Evolutionary conservation across 176 grass and related monocot genomes (phyloP).

Genomic region (Avena sativa): DNA sequence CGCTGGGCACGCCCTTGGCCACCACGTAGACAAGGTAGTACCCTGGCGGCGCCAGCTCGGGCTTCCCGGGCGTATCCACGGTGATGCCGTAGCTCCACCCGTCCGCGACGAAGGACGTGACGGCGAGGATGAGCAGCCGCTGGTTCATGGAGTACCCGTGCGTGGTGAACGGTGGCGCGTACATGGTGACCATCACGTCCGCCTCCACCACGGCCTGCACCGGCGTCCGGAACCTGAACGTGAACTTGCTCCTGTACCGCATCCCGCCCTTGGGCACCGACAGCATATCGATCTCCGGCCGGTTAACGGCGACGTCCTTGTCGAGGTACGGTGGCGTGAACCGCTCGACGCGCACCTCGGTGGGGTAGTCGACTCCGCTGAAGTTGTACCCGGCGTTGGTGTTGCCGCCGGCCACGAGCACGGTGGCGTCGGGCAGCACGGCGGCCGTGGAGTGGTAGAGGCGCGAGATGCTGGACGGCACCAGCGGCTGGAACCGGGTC

Average conservation of each 20-base stretch:
- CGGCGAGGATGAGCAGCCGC: conserved; percentile 61
- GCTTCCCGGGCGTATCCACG: conserved; percentile 49
- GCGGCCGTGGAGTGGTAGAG: conserved; percentile 88
- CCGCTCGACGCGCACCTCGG: conserved; percentile 85
- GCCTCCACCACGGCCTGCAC: conserved; percentile 21
- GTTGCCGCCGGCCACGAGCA: conserved; percentile 88
- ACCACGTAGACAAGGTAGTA: conserved; percentile 78
- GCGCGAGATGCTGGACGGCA: conserved; percentile 52
- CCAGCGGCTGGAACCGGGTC: conserved; percentile 59
- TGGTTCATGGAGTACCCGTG: conserved; percentile 52
- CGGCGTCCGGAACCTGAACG: conserved; percentile 48
- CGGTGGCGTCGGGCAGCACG: conserved; percentile 78
- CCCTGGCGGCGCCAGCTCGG: conserved; percentile 65
- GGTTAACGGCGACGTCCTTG: neutral
- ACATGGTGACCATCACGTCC: conserved; percentile 80
- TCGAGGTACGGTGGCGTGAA: conserved; percentile 78
- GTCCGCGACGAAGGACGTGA: conserved; percentile 29
- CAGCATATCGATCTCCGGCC: conserved; percentile 46
- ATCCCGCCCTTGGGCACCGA: conserved; percentile 30
- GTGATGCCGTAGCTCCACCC: conserved; percentile 26
- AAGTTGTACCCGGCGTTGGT: conserved; percentile 76
- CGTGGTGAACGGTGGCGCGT: conserved; percentile 58
- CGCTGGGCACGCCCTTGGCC: conserved; percentile 61
- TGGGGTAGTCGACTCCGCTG: conserved; percentile 65
- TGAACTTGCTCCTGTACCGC: conserved; percentile 56